These are phyloP conservation scores for Cyclotella kingstonii DNA, from an alignment of 108 stramenopile genomes.

Conservation along the genomic window DNA sequence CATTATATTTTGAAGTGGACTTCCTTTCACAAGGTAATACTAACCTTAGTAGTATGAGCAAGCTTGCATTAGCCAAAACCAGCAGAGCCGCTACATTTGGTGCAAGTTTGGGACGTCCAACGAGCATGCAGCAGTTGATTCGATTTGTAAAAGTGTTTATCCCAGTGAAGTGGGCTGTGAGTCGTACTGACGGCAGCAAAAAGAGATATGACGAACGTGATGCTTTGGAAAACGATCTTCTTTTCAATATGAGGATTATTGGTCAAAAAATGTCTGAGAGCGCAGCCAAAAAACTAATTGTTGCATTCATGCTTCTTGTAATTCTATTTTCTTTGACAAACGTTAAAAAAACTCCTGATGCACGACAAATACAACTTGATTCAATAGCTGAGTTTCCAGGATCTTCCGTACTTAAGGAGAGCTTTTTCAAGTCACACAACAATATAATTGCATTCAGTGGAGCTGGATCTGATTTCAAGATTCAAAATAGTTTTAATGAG, in stretches of 20 bases:
- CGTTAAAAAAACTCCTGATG: slow-evolving; percentile 34
- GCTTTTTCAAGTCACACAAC: slow-evolving; percentile 38
- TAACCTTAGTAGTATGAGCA: slow-evolving; percentile 10
- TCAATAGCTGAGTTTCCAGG: slow-evolving; percentile 32
- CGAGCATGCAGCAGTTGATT: slow-evolving; percentile 43
- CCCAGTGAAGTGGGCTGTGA: slow-evolving; percentile 37
- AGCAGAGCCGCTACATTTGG: slow-evolving; percentile 50
- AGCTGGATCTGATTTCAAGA: slow-evolving; percentile 18
- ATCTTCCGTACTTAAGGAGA: slow-evolving; percentile 12
- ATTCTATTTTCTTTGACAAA: slow-evolving; percentile 41
- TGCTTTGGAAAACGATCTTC: slow-evolving; percentile 38
- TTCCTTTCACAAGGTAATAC: slow-evolving; percentile 17
- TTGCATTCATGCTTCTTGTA: slow-evolving; percentile 34
- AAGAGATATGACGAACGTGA: slow-evolving; percentile 15
- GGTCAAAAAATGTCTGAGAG: slow-evolving; percentile 57
- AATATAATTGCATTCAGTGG: slow-evolving; percentile 47
- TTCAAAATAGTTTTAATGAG: slow-evolving; percentile 29
- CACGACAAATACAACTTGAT: slow-evolving; percentile 47
- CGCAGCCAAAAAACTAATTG: slow-evolving; percentile 41
- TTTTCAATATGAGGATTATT: slow-evolving; percentile 51
- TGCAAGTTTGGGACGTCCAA: slow-evolving; percentile 39
- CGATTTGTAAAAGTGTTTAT: slow-evolving; percentile 51
- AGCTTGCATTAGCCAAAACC: slow-evolving; percentile 40
- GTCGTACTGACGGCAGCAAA: slow-evolving; percentile 19
- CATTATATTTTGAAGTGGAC: slow-evolving; percentile 40